phyloP scores from a whole-genome alignment of 1,139 yeast genomes.

The Diutina scorzettiae region DNA sequence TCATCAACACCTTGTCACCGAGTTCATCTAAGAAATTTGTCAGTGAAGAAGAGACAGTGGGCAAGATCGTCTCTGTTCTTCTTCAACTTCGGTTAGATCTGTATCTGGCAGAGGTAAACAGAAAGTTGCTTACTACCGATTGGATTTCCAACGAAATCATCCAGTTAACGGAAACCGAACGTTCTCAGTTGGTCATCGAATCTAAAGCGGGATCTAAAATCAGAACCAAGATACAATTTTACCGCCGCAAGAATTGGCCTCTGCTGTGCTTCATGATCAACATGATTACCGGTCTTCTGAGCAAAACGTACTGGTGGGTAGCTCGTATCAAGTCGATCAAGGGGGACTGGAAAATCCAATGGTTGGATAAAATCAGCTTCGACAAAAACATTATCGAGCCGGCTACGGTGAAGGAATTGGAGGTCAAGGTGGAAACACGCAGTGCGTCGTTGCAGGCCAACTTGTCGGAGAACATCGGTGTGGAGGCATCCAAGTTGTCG shows the following conservation, averaged over 20 bases:
- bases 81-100: constrained; percentile 41
- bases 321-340: constrained; percentile 46
- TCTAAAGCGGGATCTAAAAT: constrained; percentile 12
- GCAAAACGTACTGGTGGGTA: constrained; percentile 49
- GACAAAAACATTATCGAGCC: constrained; percentile 8
- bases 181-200: constrained; percentile 10
- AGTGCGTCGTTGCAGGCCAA: neutral
- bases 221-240: constrained; percentile 27
- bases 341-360: constrained; percentile 55
- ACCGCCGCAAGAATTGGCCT: constrained; percentile 61
- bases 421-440: neutral
- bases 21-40: constrained; percentile 13
- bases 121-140: constrained; percentile 48
- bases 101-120: constrained; percentile 38
- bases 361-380: constrained; percentile 23
- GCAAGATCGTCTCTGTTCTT: constrained; percentile 25
- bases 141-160: constrained; percentile 55
- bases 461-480: neutral
- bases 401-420: constrained; percentile 14
- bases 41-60: constrained; percentile 22
- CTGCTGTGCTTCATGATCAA: constrained; percentile 55
- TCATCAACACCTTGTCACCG: constrained; percentile 16
- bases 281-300: constrained; percentile 30
- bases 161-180: constrained; percentile 29
- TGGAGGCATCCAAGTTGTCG: neutral